phyloP scores from a whole-genome alignment of 176 grass and related monocot species.

The Melocanna baccifera region DNA sequence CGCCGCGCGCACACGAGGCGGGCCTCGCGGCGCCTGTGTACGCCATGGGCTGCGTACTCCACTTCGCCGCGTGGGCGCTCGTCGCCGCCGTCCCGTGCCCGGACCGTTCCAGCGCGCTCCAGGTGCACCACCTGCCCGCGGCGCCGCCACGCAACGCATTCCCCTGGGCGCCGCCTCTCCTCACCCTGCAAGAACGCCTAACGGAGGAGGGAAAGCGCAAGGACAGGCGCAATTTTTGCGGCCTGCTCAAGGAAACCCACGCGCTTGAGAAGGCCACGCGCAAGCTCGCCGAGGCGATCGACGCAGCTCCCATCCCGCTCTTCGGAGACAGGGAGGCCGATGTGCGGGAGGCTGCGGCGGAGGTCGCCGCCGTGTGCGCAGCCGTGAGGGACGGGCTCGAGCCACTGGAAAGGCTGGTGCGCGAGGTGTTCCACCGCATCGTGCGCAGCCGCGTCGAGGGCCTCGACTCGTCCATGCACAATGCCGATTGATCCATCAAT shows the following conservation, averaged over 20 bases:
- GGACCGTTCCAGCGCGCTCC: constrained; percentile 67
- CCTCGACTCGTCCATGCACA: constrained; percentile 69
- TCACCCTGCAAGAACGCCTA: constrained; percentile 76
- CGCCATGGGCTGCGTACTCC: constrained; percentile 84
- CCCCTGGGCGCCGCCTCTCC: constrained; percentile 69
- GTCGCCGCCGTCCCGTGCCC: constrained; percentile 86
- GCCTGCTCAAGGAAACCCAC: constrained; percentile 82
- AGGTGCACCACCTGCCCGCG: constrained; percentile 49
- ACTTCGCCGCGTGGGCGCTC: constrained; percentile 69
- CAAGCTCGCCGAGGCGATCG: constrained; percentile 62
- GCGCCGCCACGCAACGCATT: constrained; percentile 55
- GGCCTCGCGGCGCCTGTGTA: constrained; percentile 71
- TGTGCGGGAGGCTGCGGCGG: constrained; percentile 50
- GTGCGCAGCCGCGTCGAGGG: constrained; percentile 88
- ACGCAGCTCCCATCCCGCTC: constrained; percentile 50
- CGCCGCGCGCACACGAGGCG: constrained; percentile 74
- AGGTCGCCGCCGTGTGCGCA: constrained; percentile 56
- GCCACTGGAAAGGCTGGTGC: constrained; percentile 75
- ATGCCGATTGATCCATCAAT: constrained; percentile 50
- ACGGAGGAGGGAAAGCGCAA: constrained; percentile 84
- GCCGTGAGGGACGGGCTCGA: constrained; percentile 72
- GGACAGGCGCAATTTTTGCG: constrained; percentile 61
- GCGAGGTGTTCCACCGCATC: constrained; percentile 92
- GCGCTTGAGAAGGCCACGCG: constrained; percentile 61
- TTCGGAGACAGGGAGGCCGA: constrained; percentile 65